These are phyloP conservation scores for Sutorius eximius DNA, from an alignment of 1,284 basidiomycete genomes.

Conservation along the genomic window DNA sequence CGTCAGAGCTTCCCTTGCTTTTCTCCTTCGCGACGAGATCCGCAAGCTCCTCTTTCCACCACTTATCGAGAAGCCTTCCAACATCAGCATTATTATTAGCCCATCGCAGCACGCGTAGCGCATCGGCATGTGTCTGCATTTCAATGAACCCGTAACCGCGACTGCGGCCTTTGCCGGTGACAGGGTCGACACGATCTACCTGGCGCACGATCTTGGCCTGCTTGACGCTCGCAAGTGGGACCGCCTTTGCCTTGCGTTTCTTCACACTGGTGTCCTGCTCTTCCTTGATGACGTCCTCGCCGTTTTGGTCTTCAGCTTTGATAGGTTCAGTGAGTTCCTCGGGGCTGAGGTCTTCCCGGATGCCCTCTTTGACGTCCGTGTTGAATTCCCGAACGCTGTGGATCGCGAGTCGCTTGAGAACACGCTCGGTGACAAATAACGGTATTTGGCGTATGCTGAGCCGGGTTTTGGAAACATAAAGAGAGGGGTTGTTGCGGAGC, in stretches of 20 bases:
- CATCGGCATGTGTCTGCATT: conserved; percentile 84
- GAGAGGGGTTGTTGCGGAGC: conserved; percentile 86
- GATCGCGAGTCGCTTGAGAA: conserved; percentile 84
- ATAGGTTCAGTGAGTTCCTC: conserved; percentile 66
- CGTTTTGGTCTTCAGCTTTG: conserved; percentile 26
- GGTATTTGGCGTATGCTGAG: conserved; percentile 93
- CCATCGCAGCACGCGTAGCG: conserved; percentile 90
- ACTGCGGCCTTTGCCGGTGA: conserved; percentile 84
- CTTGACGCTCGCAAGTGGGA: conserved; percentile 64
- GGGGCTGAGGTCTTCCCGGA: conserved; percentile 59
- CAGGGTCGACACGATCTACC: conserved; percentile 81
- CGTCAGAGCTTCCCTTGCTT: conserved; percentile 42
- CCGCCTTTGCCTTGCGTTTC: conserved; percentile 38
- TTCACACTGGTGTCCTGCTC: conserved; percentile 35
- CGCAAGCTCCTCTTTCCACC: conserved; percentile 84
- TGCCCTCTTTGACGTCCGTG: conserved; percentile 69
- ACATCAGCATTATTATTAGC: conserved; percentile 85
- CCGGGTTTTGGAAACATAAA: conserved; percentile 94
- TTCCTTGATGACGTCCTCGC: conserved; percentile 31
- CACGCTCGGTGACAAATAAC: conserved; percentile 84
- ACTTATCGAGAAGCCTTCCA: conserved; percentile 63
- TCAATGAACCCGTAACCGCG: conserved; percentile 98
- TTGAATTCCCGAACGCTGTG: conserved; percentile 83
- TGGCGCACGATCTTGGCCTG: conserved; percentile 92
- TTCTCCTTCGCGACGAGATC: conserved; percentile 67